Evolutionary conservation across 306 rosid species (phyloP).

Genomic region (Glycine tomentella): DNA sequence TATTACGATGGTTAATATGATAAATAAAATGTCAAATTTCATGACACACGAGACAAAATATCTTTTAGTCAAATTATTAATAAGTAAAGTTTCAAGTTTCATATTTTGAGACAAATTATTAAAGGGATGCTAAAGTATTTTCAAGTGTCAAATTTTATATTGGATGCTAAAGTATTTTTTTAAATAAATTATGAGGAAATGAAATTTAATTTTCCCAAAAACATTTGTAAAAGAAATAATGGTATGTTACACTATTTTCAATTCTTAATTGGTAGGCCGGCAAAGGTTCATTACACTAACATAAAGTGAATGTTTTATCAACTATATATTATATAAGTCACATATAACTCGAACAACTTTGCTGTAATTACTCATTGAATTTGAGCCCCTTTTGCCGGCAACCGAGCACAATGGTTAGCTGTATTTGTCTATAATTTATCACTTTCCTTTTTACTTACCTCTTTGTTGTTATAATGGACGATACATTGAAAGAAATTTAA

Average conservation of each 20-base stretch:
- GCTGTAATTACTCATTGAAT: constrained; percentile 12
- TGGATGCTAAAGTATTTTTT: neutral
- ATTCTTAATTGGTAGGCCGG: neutral
- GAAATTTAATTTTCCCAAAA: neutral
- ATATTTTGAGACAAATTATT: neutral
- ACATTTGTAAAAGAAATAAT: neutral
- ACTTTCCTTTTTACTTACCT: neutral
- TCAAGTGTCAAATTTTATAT: neutral
- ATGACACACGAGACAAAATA: neutral
- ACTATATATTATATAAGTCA: neutral
- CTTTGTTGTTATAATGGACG: constrained; percentile 12
- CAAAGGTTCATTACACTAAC: neutral
- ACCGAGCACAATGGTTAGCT: constrained; percentile 63
- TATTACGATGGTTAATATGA: neutral
- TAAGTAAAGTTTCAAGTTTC: neutral
- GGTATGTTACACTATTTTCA: neutral
- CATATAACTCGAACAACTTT: neutral
- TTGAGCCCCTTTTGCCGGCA: constrained; percentile 61
- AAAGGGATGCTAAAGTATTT: neutral
- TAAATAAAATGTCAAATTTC: neutral
- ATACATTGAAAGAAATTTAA: constrained; percentile 14
- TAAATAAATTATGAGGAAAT: neutral
- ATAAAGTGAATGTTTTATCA: neutral
- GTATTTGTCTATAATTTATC: constrained; percentile 37
- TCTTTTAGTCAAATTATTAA: neutral